Percentiles rank a stretch among this genome's conserved stretches.
Conservation (phyloP, 2,329 filamentous ascomycete species). For the Alternaria metachromatica region DNA sequence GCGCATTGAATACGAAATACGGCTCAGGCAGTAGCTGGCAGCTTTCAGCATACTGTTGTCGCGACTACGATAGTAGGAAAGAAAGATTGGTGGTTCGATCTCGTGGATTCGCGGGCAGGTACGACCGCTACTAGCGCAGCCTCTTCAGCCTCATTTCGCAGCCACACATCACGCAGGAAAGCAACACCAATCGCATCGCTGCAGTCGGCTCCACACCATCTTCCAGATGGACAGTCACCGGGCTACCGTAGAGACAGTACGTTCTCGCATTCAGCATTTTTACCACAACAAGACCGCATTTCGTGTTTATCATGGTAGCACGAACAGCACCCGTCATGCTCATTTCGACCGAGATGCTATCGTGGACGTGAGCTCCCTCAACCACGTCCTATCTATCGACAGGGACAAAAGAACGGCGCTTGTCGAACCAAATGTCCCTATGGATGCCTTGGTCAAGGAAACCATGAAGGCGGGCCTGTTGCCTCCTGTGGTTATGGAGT, state of each 20-base stretch:
- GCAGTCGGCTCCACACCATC: background rate
- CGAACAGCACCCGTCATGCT: constrained; percentile 72
- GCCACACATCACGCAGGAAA: constrained; percentile 3
- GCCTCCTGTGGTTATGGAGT: constrained; percentile 73
- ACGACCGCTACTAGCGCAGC: constrained; percentile 5
- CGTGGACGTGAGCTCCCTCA: constrained; percentile 71
- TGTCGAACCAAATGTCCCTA: constrained; percentile 73
- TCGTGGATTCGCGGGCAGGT: background rate
- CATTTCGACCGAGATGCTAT: constrained; percentile 47
- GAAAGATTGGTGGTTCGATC: background rate
- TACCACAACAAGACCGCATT: constrained; percentile 37
- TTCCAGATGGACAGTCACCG: constrained; percentile 31
- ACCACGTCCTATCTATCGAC: constrained; percentile 68
- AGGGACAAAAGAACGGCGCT: constrained; percentile 59
- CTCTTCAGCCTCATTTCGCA: constrained; percentile 9
- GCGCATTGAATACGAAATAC: background rate
- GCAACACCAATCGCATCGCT: background rate
- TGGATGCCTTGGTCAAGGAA: constrained; percentile 67
- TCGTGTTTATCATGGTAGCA: constrained; percentile 73
- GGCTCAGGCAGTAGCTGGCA: background rate
- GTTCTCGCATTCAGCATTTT: constrained; percentile 31
- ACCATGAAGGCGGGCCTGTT: constrained; percentile 63
- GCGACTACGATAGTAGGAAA: background rate
- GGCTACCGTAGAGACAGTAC: constrained; percentile 28
- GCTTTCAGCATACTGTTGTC: background rate